These are phyloP conservation scores for Poteriospumella lacustris DNA, from an alignment of 108 stramenopile genomes.

Conservation along the genomic window DNA sequence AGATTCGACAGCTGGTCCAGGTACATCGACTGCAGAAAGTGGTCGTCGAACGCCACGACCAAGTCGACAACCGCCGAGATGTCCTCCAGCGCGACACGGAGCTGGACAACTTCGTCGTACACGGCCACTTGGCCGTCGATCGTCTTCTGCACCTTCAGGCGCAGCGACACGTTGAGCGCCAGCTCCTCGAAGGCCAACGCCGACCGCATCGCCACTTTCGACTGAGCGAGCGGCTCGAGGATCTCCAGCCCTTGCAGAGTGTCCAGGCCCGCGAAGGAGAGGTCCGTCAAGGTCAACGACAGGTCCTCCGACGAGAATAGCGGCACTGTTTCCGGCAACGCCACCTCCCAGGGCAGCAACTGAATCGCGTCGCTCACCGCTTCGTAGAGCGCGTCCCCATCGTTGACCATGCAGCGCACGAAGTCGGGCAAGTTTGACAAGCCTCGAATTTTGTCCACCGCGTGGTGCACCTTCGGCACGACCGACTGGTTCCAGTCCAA, in stretches of 20 bases:
- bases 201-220: not conserved
- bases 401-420: no score
- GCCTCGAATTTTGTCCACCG: not conserved
- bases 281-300: not conserved
- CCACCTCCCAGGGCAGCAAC: not conserved
- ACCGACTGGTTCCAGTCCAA: constrained; percentile 13
- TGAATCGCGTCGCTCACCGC: not conserved
- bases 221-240: not conserved
- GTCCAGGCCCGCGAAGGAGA: not conserved
- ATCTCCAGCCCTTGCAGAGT: not conserved
- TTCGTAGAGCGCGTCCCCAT: not conserved
- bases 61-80: not conserved
- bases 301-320: no score
- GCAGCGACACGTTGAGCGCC: not conserved
- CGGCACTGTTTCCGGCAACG: no score
- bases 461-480: not conserved
- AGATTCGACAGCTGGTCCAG: not conserved
- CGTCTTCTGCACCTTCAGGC: not conserved
- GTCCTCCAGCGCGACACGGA: not conserved
- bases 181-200: not conserved
- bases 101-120: not conserved
- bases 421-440: not conserved
- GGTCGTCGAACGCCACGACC: not conserved
- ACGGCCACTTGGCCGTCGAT: no score
- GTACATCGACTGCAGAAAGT: not conserved